Percentiles rank a stretch among this genome's conserved stretches.
phyloP scores from a whole-genome alignment of 2,329 filamentous ascomycete genomes.

The Akanthomyces dipterigenus region DNA sequence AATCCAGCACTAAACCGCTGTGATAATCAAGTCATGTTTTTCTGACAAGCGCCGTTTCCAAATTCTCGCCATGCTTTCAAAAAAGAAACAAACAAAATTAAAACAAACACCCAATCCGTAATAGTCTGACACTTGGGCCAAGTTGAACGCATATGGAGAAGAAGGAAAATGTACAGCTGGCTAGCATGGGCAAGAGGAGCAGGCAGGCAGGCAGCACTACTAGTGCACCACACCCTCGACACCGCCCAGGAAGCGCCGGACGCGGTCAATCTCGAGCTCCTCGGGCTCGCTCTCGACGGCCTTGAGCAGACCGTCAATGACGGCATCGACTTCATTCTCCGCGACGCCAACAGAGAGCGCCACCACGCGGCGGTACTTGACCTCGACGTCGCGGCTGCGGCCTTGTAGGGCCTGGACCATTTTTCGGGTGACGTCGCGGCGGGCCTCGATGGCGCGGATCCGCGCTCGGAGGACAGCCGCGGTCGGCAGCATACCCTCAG shows the following conservation, averaged over 20 bases:
- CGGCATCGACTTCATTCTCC: conserved; percentile 71
- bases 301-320: conserved; percentile 71
- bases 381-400: conserved; percentile 75
- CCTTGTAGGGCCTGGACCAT: conserved; percentile 67
- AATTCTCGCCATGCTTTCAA: background rate
- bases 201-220: conserved; percentile 13
- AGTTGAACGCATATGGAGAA: background rate
- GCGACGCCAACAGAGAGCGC: conserved; percentile 76
- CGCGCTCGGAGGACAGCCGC: conserved; percentile 57
- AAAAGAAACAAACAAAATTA: background rate
- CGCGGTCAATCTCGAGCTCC: conserved; percentile 67
- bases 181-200: background rate
- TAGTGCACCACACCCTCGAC: conserved; percentile 58
- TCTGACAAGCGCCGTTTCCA: background rate
- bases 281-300: conserved; percentile 84
- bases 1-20: background rate
- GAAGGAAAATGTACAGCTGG: background rate
- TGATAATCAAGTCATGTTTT: background rate
- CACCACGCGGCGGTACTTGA: conserved; percentile 83
- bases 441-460: conserved; percentile 61
- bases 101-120: background rate
- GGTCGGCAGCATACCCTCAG: conserved; percentile 46
- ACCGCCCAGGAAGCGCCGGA: conserved; percentile 71
- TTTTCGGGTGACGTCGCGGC: conserved; percentile 60
- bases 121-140: background rate